A percentile compares a stretch with the other conserved stretches of the same genome.
Conservation (phyloP, 352 stramenopile genomes). For the Blastocystis sp. region DNA sequence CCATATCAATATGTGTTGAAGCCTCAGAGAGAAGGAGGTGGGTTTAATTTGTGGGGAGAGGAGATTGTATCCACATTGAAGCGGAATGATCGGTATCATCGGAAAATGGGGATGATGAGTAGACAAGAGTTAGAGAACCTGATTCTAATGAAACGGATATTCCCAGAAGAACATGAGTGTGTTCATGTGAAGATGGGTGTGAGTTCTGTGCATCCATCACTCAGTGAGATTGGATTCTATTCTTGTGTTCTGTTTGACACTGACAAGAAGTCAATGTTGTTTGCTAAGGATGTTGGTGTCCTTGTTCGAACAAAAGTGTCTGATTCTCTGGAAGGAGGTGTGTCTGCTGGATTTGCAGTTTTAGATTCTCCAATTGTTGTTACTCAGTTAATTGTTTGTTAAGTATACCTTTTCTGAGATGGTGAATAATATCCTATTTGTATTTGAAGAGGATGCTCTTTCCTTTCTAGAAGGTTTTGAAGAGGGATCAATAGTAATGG, state of each 20-base stretch:
- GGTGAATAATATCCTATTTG: no score
- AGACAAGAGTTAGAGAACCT: slow-evolving; percentile 74
- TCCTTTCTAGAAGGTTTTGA: no score
- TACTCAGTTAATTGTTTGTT: slow-evolving; percentile 15
- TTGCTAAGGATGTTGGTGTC: slow-evolving; percentile 86
- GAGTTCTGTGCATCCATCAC: neutral
- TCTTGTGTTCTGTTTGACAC: slow-evolving; percentile 70
- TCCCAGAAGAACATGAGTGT: slow-evolving; percentile 72
- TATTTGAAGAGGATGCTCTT: no score
- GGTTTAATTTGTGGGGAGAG: slow-evolving; percentile 91
- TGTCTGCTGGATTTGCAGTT: slow-evolving; percentile 84
- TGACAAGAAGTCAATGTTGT: slow-evolving; percentile 70
- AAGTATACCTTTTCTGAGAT: neutral
- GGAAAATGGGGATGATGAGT: neutral
- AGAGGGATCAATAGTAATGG: no score
- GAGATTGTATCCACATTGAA: slow-evolving; percentile 78
- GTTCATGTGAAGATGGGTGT: slow-evolving; percentile 69
- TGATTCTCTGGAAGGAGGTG: slow-evolving; percentile 88
- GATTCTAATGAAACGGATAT: slow-evolving; percentile 94
- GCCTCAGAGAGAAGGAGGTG: slow-evolving; percentile 91
- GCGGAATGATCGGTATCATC: slow-evolving; percentile 67
- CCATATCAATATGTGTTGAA: slow-evolving; percentile 85
- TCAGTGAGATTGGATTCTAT: slow-evolving; percentile 61
- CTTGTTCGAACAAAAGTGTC: slow-evolving; percentile 86
- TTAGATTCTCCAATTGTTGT: slow-evolving; percentile 80